Percentiles rank a stretch among this genome's conserved stretches.
Evolutionary conservation across 2,329 filamentous ascomycete genomes (phyloP).

Genomic region (Alternaria incomplexa): DNA sequence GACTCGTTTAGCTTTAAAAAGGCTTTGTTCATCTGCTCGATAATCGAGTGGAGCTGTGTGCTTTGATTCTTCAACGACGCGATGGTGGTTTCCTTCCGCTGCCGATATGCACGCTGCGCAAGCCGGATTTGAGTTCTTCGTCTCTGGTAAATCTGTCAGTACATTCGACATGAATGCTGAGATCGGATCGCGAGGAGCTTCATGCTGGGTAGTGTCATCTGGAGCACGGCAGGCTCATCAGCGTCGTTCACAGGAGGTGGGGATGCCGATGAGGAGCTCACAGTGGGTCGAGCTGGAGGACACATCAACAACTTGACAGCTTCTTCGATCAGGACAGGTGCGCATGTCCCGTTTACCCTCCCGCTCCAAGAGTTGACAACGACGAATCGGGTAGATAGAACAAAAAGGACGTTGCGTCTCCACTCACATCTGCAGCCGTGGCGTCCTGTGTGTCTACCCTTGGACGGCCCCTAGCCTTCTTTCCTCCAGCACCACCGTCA

Average conservation of each 20-base stretch:
- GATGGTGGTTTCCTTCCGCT: slow-evolving; percentile 84
- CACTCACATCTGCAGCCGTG: slow-evolving; percentile 77
- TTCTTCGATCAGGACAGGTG: neutral
- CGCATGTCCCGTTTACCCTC: neutral
- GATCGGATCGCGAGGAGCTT: neutral
- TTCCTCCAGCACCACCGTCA: slow-evolving; percentile 37
- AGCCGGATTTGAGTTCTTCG: slow-evolving; percentile 86
- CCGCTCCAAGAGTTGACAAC: neutral
- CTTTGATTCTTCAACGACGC: slow-evolving; percentile 74
- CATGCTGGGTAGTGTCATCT: neutral
- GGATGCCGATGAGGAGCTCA: neutral
- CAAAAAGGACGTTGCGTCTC: neutral
- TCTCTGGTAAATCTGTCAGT: slow-evolving; percentile 58
- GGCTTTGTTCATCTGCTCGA: slow-evolving; percentile 75
- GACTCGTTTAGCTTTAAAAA: slow-evolving; percentile 73
- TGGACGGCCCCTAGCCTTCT: slow-evolving; percentile 73
- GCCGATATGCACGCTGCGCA: slow-evolving; percentile 83
- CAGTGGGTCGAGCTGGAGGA: neutral
- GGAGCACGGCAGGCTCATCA: neutral
- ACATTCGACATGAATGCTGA: neutral
- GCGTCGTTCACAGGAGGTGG: neutral
- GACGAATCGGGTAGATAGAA: neutral
- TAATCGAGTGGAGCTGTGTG: slow-evolving; percentile 69
- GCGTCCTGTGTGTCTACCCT: slow-evolving; percentile 78
- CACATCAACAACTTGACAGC: neutral